Evolutionary conservation across 306 rosid genomes (phyloP).

Genomic region (Glycyrrhiza uralensis): DNA sequence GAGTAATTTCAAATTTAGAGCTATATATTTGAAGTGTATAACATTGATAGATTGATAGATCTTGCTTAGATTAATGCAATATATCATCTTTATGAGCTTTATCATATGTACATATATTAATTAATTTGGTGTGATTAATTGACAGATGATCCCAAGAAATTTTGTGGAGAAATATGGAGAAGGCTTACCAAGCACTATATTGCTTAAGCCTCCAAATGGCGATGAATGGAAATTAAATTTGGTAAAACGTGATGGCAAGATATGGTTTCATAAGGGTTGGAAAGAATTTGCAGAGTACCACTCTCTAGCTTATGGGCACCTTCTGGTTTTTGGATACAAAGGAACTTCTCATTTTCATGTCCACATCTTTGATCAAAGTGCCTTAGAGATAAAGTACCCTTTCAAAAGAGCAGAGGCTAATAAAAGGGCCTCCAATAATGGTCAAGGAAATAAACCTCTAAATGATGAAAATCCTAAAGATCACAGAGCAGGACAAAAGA

Average conservation of each 20-base stretch:
- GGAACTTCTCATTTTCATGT: not conserved
- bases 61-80: no score
- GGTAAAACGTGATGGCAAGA: constrained; percentile 16
- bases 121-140: not conserved
- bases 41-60: no score
- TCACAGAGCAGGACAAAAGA: not conserved
- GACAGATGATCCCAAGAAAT: constrained; percentile 30
- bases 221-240: constrained; percentile 25
- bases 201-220: constrained; percentile 30
- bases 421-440: not conserved
- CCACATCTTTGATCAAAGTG: not conserved
- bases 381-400: not conserved
- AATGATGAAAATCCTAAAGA: not conserved
- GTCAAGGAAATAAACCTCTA: not conserved
- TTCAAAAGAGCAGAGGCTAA: not conserved
- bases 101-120: not conserved
- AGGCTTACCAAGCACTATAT: not conserved
- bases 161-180: constrained; percentile 26
- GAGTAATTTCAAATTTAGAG: no score
- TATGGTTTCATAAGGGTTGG: constrained; percentile 41
- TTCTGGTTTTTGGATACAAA: constrained; percentile 23
- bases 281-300: constrained; percentile 25
- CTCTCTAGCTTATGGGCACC: constrained; percentile 18
- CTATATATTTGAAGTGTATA: no score
- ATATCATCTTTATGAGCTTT: not conserved